phyloP scores from a whole-genome alignment of 2,329 filamentous ascomycete species.

The Niveomyces coronatus region DNA sequence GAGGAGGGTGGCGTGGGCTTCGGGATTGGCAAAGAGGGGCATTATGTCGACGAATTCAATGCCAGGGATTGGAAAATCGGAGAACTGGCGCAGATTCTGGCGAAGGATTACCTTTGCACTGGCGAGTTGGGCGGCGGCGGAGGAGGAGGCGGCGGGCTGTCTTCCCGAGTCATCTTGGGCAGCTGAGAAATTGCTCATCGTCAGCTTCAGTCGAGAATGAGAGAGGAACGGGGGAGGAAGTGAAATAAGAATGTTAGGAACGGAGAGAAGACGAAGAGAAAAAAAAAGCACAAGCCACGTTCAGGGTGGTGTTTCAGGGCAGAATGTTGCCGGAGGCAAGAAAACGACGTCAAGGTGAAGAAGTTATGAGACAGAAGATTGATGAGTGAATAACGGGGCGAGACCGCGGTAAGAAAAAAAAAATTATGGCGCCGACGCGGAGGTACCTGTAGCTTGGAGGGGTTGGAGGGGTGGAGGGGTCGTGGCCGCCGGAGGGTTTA shows the following conservation, averaged over 20 bases:
- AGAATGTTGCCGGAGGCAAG: not conserved
- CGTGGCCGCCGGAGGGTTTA: too few relatives aligned
- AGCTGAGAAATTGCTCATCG: slow-evolving; percentile 21
- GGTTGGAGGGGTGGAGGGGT: not conserved
- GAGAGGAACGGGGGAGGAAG: not conserved
- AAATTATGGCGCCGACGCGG: too few relatives aligned
- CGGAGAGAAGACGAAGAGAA: not conserved
- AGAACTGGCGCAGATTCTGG: slow-evolving; percentile 69
- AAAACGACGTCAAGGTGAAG: not conserved
- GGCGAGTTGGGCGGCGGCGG: slow-evolving; percentile 55
- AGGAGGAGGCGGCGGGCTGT: slow-evolving; percentile 52
- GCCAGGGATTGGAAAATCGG: slow-evolving; percentile 84
- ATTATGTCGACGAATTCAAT: slow-evolving; percentile 98
- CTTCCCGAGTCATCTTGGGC: slow-evolving; percentile 50
- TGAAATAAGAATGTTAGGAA: not conserved
- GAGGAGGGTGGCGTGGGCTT: slow-evolving; percentile 66
- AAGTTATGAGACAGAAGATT: not conserved
- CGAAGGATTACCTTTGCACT: slow-evolving; percentile 61
- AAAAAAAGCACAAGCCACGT: slow-evolving; percentile 1
- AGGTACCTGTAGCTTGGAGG: slow-evolving; percentile 1
- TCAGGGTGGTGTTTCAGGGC: slow-evolving; percentile 4
- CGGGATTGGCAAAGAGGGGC: slow-evolving; percentile 77
- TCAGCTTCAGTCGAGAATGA: slow-evolving; percentile 6
- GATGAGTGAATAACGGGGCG: slow-evolving; percentile 7
- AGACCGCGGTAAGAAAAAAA: not conserved